Evolutionary conservation across 2,329 filamentous ascomycete species (phyloP).

Genomic region (Penicillium sp.): DNA sequence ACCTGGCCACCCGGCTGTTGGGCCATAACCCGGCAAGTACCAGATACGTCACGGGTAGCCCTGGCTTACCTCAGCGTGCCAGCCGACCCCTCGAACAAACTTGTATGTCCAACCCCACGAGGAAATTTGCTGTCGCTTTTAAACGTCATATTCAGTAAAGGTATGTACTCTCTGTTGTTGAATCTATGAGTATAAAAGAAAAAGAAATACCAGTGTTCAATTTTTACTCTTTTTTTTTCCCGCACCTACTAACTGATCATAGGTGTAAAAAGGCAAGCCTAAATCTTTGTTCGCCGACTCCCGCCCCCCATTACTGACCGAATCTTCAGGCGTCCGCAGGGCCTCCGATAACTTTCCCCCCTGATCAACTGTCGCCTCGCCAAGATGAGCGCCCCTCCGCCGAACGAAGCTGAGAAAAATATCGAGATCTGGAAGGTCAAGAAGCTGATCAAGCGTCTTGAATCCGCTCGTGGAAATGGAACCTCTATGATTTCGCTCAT

Average conservation of each 20-base stretch:
- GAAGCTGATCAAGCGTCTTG: slow-evolving; percentile 98
- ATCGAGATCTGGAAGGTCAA: slow-evolving; percentile 90
- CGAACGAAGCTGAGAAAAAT: slow-evolving; percentile 97
- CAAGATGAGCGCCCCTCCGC: slow-evolving; percentile 78
- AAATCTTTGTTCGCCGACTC: slow-evolving; percentile 20
- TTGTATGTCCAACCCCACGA: slow-evolving; percentile 10
- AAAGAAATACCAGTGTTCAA: neutral
- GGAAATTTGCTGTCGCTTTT: slow-evolving; percentile 11
- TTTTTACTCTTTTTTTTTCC: neutral
- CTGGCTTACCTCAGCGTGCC: slow-evolving; percentile 12
- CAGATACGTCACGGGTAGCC: slow-evolving; percentile 13
- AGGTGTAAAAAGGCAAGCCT: slow-evolving; percentile 19
- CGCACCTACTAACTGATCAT: slow-evolving; percentile 1
- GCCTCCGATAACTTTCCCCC: slow-evolving; percentile 18
- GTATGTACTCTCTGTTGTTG: neutral
- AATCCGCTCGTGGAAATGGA: slow-evolving; percentile 95
- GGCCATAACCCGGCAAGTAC: neutral
- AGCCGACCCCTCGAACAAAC: slow-evolving; percentile 13
- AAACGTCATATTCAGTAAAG: slow-evolving; percentile 9
- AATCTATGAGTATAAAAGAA: neutral
- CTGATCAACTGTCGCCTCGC: slow-evolving; percentile 33
- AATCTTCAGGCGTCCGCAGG: slow-evolving; percentile 23
- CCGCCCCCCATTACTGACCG: slow-evolving; percentile 18
- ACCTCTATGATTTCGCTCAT: slow-evolving; percentile 99
- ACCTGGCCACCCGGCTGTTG: neutral